Base-by-base conservation (phyloP, 257 asterid genomes). In the Ballota nigra region DNA sequence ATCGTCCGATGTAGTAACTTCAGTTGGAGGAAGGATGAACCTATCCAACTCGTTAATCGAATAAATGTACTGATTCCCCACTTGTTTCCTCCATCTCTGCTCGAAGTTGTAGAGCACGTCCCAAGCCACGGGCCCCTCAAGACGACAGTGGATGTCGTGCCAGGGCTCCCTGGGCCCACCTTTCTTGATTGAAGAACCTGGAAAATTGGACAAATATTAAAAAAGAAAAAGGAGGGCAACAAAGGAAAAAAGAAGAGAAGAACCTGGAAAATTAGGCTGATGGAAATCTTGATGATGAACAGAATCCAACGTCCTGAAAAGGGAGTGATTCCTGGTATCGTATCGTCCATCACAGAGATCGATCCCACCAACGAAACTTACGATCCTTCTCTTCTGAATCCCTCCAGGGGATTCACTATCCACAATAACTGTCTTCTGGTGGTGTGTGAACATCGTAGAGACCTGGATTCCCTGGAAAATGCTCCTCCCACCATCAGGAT, bases 151-250 rank as follows among this genome's bases (percentile, higher is more conserved):
- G 40, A 89, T 79, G 43, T 94, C 99, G 28, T 94, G 99, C 98
- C 99, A 94, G 3, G 99, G 98, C 85, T 94, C 97, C 64, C 99
- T 77, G 0, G 98, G 97, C 0, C 99, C 98, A 0, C 99, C 98
- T 79, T 92, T 94, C 41, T 3, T 61, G 68, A 91, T 70, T 0
- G 87, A 83, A 12, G 98, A 75, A 0, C 95, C 97, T 7, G 90
- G 86, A 41, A 41, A 41, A 41, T 41, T 4, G 2, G 18, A 4
- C 51, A 43, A 43, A 13, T 26, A 26, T 26, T 26, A 31, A 31
- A 7, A 36, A 36, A 36, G 12, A 36, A 36, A 34, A 34, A n/a
- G n/a, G n/a, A n/a, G n/a, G n/a, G n/a, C n/a, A n/a, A 34, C 0
- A 40, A 40, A 10, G 4, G 47, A 3, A 40, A 40, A 40, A 40